Base-by-base conservation (phyloP, 768 basidiomycete species). In the Gelatoporia subvermispora region DNA sequence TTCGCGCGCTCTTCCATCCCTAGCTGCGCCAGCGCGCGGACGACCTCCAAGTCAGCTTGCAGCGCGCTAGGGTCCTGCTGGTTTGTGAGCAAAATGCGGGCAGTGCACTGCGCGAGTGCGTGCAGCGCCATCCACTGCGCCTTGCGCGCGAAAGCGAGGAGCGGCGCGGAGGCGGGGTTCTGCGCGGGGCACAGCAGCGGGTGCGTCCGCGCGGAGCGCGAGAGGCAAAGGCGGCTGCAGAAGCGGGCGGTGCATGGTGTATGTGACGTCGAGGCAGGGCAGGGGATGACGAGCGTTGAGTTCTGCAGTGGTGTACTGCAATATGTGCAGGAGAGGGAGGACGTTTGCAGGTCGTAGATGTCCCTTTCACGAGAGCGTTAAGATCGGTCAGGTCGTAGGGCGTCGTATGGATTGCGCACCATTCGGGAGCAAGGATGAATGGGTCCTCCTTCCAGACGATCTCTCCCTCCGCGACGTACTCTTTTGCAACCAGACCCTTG, bases 401-500 rank as follows among this genome's bases (percentile, higher is more conserved):
- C 5, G 22, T 24, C 4, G 17, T n/a, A 34, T n/a, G 41, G 43
- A 44, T 2, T 22, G 34, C 17, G n/a, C 62, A 88, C 85, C 84
- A 88, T 67, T 88, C 85, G n/a, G 88, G 82, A n/a, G 86, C 84
- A 18, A 89, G 66, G 39, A 85, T 65, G 60, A 84, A 90, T 1
- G 88, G 88, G 58, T 90, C 86, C 60, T 94, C 91, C 50, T 81
- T 84, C 89, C 92, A 93, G 16, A 95, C 63, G 3, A 80, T 68
- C 52, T 93, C 88, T 0, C 85, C 88, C 57, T 81, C 77, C 21
- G 68, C 67, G 45, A 94, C 85, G 24, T 74, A 70, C 43, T 81
- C 77, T 28, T 67, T 77, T 1, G 89, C 88, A 0, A 93, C 78
- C 31, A 95, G 70, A 0, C 92, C 93, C 58, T 93, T 93, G 2